These are phyloP conservation scores for Trichoderma atrobrunneum DNA, from an alignment of 2,329 filamentous ascomycete species.

Conservation along the genomic window DNA sequence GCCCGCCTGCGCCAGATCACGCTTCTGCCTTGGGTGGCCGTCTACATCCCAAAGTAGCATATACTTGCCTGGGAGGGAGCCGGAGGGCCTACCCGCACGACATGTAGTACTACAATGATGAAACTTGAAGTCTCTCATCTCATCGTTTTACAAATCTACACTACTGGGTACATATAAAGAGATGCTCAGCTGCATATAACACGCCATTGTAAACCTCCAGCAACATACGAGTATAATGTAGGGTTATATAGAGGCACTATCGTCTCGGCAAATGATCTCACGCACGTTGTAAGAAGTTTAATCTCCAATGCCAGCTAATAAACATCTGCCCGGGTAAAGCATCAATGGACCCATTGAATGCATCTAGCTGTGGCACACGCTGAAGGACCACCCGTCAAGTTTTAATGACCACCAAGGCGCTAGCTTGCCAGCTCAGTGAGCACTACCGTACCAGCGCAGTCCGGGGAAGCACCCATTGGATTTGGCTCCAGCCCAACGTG, in stretches of 20 bases:
- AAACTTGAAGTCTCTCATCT: neutral
- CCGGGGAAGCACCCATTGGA: slow-evolving; percentile 10
- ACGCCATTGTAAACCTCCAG: neutral
- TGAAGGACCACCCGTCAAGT: neutral
- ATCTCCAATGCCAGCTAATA: neutral
- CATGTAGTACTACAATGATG: neutral
- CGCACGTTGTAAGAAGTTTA: neutral
- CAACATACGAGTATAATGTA: neutral
- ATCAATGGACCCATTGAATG: neutral
- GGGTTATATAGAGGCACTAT: neutral
- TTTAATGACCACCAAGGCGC: neutral
- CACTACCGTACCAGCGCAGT: neutral
- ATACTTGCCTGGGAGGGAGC: neutral
- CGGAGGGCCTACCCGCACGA: neutral
- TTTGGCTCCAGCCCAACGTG: neutral
- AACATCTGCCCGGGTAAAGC: neutral
- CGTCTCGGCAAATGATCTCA: neutral
- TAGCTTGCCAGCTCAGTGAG: neutral
- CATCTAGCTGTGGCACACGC: neutral
- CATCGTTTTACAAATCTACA: neutral
- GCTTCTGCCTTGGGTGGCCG: neutral
- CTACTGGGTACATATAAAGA: neutral
- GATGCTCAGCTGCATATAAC: neutral
- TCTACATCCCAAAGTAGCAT: neutral
- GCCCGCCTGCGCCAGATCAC: neutral